Percentiles rank a stretch among this genome's conserved stretches.
Conservation (phyloP, 305 asterid genomes). For the Petunia hybrid region DNA sequence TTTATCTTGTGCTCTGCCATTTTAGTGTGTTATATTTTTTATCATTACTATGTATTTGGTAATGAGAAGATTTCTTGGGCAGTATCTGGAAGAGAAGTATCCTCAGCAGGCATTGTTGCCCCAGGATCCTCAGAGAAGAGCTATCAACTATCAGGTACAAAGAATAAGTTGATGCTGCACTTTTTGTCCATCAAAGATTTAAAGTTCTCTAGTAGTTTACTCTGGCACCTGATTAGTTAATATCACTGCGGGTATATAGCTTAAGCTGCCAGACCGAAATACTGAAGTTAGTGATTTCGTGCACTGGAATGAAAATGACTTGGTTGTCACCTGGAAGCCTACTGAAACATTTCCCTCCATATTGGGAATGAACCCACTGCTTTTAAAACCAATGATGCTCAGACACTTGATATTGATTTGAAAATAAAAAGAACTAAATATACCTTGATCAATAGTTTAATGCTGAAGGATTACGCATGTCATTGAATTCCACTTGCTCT, state of each 20-base stretch:
- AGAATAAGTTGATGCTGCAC: not conserved
- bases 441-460: not conserved
- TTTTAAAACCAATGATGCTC: not conserved
- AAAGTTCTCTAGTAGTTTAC: not conserved
- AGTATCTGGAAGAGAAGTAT: slow-evolving; percentile 93
- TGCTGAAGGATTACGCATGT: slow-evolving; percentile 11
- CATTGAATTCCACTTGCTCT: slow-evolving; percentile 7
- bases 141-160: slow-evolving; percentile 75
- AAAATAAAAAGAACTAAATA: not conserved
- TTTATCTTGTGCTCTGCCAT: slow-evolving; percentile 29
- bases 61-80: slow-evolving; percentile 35
- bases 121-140: slow-evolving; percentile 64
- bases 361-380: not conserved
- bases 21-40: not conserved
- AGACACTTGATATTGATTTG: not conserved
- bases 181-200: slow-evolving; percentile 1
- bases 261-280: not conserved
- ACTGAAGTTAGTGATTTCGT: not conserved
- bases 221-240: not conserved
- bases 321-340: slow-evolving; percentile 11
- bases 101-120: slow-evolving; percentile 91
- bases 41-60: slow-evolving; percentile 27
- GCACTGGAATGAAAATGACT: slow-evolving; percentile 23
- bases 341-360: slow-evolving; percentile 2
- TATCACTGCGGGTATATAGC: not conserved